Percentiles rank a stretch among this genome's conserved stretches.
Evolutionary conservation across 1,284 basidiomycete genomes (phyloP).

Genomic region (Mycena sp.): DNA sequence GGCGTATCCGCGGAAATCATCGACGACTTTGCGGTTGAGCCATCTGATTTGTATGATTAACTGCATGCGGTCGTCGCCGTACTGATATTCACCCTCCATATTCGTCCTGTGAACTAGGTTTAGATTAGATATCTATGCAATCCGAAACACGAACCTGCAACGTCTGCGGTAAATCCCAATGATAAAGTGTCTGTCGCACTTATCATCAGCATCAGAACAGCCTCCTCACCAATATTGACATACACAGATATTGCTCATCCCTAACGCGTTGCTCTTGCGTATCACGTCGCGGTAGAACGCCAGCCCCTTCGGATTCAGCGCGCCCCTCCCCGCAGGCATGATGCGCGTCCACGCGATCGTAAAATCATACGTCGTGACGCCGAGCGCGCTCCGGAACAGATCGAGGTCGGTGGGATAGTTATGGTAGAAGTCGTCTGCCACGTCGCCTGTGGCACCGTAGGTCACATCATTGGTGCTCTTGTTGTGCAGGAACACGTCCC

Average conservation of each 20-base stretch:
- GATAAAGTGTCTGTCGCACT: conserved; percentile 23
- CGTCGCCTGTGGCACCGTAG: conserved; percentile 24
- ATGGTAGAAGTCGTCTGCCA: conserved; percentile 28
- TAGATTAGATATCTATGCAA: background rate
- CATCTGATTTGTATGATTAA: conserved; percentile 9
- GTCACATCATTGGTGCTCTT: conserved; percentile 16
- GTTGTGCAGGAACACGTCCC: conserved; percentile 26
- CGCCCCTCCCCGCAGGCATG: conserved; percentile 27
- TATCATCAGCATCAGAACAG: background rate
- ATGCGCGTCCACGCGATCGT: conserved; percentile 30
- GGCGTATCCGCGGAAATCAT: conserved; percentile 29
- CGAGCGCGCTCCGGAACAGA: conserved; percentile 21
- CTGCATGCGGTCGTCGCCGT: background rate
- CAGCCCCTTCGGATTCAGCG: conserved; percentile 18
- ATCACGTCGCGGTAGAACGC: conserved; percentile 27
- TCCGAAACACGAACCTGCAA: conserved; percentile 12
- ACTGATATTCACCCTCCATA: conserved; percentile 25
- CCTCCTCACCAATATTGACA: background rate
- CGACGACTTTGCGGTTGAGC: conserved; percentile 26
- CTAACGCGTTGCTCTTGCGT: conserved; percentile 14
- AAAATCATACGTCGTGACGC: conserved; percentile 26
- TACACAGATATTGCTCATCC: conserved; percentile 30
- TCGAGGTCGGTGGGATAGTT: conserved; percentile 18
- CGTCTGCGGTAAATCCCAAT: conserved; percentile 31
- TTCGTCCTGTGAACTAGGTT: conserved; percentile 3